Conservation (phyloP, 495 filamentous ascomycete genomes). For the Aspergillus sclerotioniger region DNA sequence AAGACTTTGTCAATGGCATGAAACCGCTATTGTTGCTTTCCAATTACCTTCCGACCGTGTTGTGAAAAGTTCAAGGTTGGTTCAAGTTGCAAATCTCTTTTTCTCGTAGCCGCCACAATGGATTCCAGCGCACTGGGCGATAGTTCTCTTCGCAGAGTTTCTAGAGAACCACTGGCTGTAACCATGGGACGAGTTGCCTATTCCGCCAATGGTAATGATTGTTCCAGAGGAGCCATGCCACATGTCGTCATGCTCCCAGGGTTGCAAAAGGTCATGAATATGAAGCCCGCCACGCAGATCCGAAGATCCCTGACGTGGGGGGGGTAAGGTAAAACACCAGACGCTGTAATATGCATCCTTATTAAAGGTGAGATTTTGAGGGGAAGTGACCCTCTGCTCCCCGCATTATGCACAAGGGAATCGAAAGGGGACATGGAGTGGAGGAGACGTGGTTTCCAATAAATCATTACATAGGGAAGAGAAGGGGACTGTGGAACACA, state of each 20-base stretch:
- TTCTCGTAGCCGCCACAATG: not conserved
- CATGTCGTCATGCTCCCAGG: constrained; percentile 29
- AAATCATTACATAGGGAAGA: not conserved
- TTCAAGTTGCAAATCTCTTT: not conserved
- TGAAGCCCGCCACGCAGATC: constrained; percentile 23
- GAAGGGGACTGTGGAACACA: not conserved
- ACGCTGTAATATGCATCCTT: not conserved
- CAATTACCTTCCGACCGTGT: not conserved
- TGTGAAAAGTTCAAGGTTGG: not conserved
- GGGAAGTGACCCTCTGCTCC: constrained; percentile 2
- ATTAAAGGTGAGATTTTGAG: not conserved
- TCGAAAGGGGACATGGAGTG: not conserved
- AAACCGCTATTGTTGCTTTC: not conserved
- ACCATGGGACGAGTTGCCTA: constrained; percentile 8
- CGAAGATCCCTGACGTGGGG: constrained; percentile 34
- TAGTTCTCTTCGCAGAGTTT: not conserved
- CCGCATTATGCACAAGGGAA: constrained; percentile 2
- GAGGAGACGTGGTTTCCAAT: not conserved
- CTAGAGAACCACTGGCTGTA: not conserved
- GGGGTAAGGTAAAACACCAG: not conserved
- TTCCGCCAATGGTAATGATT: not conserved
- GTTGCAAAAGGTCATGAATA: constrained; percentile 4
- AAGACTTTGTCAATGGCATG: not conserved
- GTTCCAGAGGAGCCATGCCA: not conserved
- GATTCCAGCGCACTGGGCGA: not conserved